These are phyloP conservation scores for Schwanniomyces occidentalis DNA, from an alignment of 805 yeast genomes.

Conservation along the genomic window DNA sequence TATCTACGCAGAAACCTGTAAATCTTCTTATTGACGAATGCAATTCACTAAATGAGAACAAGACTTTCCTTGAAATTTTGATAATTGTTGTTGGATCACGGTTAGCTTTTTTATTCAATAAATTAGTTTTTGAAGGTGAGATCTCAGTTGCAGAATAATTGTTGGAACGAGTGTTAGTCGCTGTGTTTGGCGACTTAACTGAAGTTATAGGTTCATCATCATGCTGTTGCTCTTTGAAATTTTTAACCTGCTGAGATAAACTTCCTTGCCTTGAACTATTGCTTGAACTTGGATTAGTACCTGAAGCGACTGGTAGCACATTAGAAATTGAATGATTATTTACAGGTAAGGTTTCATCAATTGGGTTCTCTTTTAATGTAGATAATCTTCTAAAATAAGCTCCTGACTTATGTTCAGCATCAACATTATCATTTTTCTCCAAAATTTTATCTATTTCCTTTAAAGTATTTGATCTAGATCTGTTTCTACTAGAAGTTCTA, in stretches of 20 bases:
- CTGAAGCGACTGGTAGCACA: neutral
- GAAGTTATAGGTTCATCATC: conserved; percentile 4
- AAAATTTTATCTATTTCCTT: conserved; percentile 35
- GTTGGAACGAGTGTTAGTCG: neutral
- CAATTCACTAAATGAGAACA: conserved; percentile 64
- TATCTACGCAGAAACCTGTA: conserved; percentile 58
- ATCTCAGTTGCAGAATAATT: conserved; percentile 1
- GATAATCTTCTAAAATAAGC: conserved; percentile 69
- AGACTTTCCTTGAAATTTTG: conserved; percentile 57
- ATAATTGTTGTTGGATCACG: conserved; percentile 23
- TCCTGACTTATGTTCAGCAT: conserved; percentile 51
- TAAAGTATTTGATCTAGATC: conserved; percentile 38
- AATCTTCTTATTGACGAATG: conserved; percentile 59
- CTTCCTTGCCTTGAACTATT: conserved; percentile 2
- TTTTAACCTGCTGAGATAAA: neutral
- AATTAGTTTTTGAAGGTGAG: conserved; percentile 10
- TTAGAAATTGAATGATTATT: neutral
- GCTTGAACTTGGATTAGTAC: neutral
- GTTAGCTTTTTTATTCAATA: conserved; percentile 7
- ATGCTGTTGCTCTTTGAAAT: conserved; percentile 2
- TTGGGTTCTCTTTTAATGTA: conserved; percentile 55
- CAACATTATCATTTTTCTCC: conserved; percentile 38
- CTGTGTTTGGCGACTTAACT: conserved; percentile 1
- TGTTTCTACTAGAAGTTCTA: conserved; percentile 16
- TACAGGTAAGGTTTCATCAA: conserved; percentile 19